Conservation (phyloP, 805 yeast species). For the Zygotorulaspora sp. region DNA sequence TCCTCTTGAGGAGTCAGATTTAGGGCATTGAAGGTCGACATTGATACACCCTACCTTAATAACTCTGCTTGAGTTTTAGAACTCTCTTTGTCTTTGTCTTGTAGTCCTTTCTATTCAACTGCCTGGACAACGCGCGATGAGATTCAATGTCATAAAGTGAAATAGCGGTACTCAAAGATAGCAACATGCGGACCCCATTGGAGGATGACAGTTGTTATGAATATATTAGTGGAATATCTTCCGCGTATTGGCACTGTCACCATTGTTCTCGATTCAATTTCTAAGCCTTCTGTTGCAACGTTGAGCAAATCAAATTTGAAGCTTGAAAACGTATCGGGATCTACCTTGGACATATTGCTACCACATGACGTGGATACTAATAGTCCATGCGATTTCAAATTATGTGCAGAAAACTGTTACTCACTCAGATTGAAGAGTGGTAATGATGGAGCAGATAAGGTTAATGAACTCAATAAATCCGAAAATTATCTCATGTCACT, state of each 20-base stretch:
- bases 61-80: no score
- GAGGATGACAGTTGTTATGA: no score
- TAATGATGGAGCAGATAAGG: not conserved
- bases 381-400: conserved; percentile 1
- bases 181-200: no score
- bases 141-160: not conserved
- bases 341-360: conserved; percentile 5
- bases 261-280: conserved; percentile 16
- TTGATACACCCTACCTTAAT: no score
- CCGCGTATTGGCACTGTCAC: conserved; percentile 19
- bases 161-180: no score
- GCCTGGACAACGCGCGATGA: conserved; percentile 2
- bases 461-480: conserved; percentile 8
- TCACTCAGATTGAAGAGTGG: conserved; percentile 12
- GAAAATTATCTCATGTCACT: conserved; percentile 14
- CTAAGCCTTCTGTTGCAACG: conserved; percentile 5
- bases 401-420: conserved; percentile 3
- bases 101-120: no score
- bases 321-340: conserved; percentile 6
- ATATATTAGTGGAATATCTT: conserved; percentile 12
- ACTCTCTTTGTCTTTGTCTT: no score
- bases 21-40: conserved; percentile 73
- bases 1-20: conserved; percentile 72
- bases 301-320: conserved; percentile 4
- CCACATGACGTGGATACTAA: conserved; percentile 9